Base-by-base conservation (phyloP, 371 early-diverging fungal species). In the Mortierella sp. region DNA sequence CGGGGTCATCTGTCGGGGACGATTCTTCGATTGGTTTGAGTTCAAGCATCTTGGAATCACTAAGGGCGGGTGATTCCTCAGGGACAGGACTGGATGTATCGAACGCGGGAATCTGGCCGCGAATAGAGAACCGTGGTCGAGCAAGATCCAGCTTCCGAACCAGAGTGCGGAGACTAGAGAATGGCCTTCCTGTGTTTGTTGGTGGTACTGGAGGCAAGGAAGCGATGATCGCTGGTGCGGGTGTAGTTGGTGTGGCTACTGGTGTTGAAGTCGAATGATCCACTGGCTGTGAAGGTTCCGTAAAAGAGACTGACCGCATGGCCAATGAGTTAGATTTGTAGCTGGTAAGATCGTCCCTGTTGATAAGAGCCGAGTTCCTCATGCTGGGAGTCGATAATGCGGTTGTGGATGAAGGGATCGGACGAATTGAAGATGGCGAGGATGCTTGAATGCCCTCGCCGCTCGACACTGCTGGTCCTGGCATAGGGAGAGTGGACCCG, bases 261-360 rank as follows among this genome's bases (percentile, higher is more conserved):
- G 53, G 53, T 19, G 44, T 19, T 9, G 39, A 41, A 7, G 40
- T 19, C 22, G 61, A 40, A 8, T 34, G 22, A 16, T 50, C 13
- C 40, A 40, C 24, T 6, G 34, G 10, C 13, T 72, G 68, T 2
- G 29, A 13, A 24, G 80, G 70, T 16, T 80, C 81, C 3, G 61
- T 73, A 41, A 80, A 80, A 14, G 77, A 73, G 24, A 80, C 81
- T 11, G 77, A 39, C 16, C 77, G 77, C 68, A 77, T 61, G 26
- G 77, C 81, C 61, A 77, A 55, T 10, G 81, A 71, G 1, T 68
- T 74, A 1, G 74, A 22, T 11, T 63, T 77, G 77, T 73, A 55
- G 41, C 64, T 80, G 0, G 77, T 67, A 29, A 80, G 65, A n/a
- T 73, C 77, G 19, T 77, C 81, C 71, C 45, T 80, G 48, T 47